Conservation (phyloP, 441 rosid genomes). For the Euphorbia schlechtendalii region DNA sequence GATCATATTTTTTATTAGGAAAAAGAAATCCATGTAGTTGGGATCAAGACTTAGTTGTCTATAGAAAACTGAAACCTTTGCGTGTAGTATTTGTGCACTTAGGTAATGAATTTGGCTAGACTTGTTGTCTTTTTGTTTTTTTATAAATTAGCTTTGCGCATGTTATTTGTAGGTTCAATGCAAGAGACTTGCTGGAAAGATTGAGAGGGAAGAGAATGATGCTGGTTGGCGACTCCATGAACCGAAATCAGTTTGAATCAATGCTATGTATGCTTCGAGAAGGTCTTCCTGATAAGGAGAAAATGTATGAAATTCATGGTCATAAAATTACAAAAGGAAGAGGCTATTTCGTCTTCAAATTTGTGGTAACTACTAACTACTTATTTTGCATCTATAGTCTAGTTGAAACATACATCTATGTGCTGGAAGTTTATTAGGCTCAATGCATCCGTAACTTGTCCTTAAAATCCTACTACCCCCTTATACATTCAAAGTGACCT, state of each 20-base stretch:
- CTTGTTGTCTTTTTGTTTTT: too few species aligned
- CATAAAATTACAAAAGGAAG: constrained; percentile 76
- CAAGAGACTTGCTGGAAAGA: constrained; percentile 78
- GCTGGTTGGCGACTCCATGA: constrained; percentile 95
- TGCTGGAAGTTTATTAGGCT: neutral
- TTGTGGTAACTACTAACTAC: constrained; percentile 51
- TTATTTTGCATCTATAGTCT: constrained; percentile 12
- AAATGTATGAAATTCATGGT: constrained; percentile 74
- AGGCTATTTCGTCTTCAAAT: constrained; percentile 68
- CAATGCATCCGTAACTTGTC: too few species aligned
- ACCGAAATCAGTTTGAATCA: constrained; percentile 86
- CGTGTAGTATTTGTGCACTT: neutral
- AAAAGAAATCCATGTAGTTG: neutral
- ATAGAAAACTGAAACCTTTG: neutral
- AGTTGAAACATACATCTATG: neutral
- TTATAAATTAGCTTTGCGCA: constrained; percentile 49
- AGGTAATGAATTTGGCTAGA: constrained; percentile 5
- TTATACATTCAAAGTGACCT: too few species aligned
- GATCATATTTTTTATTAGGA: neutral
- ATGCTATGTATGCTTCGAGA: constrained; percentile 75
- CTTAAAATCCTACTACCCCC: too few species aligned
- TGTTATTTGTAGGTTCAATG: constrained; percentile 79
- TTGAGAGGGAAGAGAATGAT: constrained; percentile 72
- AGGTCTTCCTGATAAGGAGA: constrained; percentile 55
- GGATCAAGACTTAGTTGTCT: neutral